Percentiles rank a stretch among this genome's conserved stretches.
Conservation (phyloP, 495 filamentous ascomycete species). For the Haplographium delicatum region DNA sequence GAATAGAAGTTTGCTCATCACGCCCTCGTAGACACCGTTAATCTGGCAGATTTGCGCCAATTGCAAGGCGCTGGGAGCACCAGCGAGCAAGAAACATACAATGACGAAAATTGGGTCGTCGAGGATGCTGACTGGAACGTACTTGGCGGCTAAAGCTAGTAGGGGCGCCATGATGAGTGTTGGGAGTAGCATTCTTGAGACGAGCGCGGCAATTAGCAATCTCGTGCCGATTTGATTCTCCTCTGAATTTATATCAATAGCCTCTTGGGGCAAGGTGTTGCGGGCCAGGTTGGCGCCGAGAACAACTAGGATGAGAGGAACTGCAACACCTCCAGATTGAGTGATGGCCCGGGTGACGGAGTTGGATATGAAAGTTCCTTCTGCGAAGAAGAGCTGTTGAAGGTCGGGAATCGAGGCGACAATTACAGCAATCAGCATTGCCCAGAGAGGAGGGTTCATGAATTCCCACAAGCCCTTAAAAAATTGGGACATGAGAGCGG, state of each 20-base stretch:
- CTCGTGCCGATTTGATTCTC: slow-evolving; percentile 63
- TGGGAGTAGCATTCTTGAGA: slow-evolving; percentile 89
- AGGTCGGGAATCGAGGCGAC: slow-evolving; percentile 85
- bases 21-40: slow-evolving; percentile 88
- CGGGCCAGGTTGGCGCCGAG: slow-evolving; percentile 85
- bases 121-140: slow-evolving; percentile 85
- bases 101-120: slow-evolving; percentile 98
- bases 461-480: slow-evolving; percentile 72
- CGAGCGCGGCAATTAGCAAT: slow-evolving; percentile 76
- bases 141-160: slow-evolving; percentile 85
- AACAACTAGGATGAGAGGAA: slow-evolving; percentile 94
- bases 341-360: slow-evolving; percentile 83
- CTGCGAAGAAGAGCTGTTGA: slow-evolving; percentile 79
- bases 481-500: slow-evolving; percentile 44
- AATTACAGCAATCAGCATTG: slow-evolving; percentile 84
- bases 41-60: slow-evolving; percentile 98
- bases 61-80: slow-evolving; percentile 90
- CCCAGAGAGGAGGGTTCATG: slow-evolving; percentile 98
- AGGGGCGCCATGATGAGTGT: slow-evolving; percentile 92
- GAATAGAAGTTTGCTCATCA: slow-evolving; percentile 90
- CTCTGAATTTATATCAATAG: slow-evolving; percentile 54
- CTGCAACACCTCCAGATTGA: slow-evolving; percentile 84
- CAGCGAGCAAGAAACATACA: slow-evolving; percentile 92
- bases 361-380: slow-evolving; percentile 87
- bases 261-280: slow-evolving; percentile 58